Conservation (phyloP, 208 protist species). For the Tritrichomonas musculus region DNA sequence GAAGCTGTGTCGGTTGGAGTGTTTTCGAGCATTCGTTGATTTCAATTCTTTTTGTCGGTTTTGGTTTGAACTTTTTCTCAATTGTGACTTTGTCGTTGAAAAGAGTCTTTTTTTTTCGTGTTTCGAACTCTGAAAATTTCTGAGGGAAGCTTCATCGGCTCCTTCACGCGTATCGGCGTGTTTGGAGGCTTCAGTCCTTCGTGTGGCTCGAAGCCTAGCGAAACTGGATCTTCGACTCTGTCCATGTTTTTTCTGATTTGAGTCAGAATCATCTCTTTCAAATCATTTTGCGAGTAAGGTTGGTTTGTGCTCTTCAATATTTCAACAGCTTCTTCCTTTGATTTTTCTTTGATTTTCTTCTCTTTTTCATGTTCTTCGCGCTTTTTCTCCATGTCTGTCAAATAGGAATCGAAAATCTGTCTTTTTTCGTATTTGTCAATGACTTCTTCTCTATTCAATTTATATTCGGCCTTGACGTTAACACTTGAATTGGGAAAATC, state of each 20-base stretch:
- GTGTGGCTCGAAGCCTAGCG: neutral
- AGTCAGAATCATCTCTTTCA: neutral
- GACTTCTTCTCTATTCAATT: neutral
- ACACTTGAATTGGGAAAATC: neutral
- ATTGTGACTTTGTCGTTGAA: neutral
- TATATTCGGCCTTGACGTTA: neutral
- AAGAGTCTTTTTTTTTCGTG: neutral
- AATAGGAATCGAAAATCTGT: neutral
- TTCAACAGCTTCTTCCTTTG: neutral
- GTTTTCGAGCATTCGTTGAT: neutral
- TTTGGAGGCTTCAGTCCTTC: neutral
- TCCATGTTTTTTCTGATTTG: neutral
- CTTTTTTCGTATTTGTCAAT: neutral
- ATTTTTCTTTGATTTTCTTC: neutral
- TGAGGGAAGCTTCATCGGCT: neutral
- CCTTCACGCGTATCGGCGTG: neutral
- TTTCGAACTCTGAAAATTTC: neutral
- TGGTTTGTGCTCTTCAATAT: no score
- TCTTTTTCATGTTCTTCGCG: neutral
- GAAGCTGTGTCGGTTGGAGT: neutral
- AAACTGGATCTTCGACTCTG: neutral
- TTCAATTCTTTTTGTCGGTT: slow-evolving; percentile 7
- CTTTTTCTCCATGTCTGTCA: neutral
- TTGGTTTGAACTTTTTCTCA: neutral
- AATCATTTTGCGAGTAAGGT: neutral